Percentiles rank a stretch among this genome's conserved stretches.
phyloP scores from a whole-genome alignment of 1,284 basidiomycete genomes.

The Apiotrichum mycotoxinovorans region DNA sequence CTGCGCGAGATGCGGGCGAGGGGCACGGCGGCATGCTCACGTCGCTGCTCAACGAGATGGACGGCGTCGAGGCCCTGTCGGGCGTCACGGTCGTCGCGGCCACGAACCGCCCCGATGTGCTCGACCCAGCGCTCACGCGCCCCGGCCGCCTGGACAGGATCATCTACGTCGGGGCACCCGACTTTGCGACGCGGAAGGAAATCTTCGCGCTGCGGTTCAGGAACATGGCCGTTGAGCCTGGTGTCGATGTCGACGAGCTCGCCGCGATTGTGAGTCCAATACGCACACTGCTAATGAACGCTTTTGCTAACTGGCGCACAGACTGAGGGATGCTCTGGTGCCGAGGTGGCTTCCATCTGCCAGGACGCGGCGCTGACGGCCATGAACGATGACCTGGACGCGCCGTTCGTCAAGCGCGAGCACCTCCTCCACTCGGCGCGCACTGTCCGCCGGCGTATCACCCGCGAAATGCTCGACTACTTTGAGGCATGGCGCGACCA shows the following conservation, averaged over 20 bases:
- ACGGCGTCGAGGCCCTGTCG: conserved; percentile 88
- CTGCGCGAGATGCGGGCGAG: conserved; percentile 59
- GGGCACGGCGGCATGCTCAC: conserved; percentile 83
- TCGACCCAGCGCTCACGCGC: conserved; percentile 90
- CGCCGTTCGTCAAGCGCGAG: conserved; percentile 65
- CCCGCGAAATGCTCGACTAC: conserved; percentile 67
- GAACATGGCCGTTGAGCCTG: conserved; percentile 74
- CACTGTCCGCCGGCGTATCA: conserved; percentile 76
- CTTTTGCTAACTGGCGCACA: conserved; percentile 46
- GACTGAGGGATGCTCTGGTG: conserved; percentile 94
- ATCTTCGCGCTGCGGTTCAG: conserved; percentile 74
- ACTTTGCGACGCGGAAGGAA: conserved; percentile 70
- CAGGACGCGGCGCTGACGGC: conserved; percentile 92
- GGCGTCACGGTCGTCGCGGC: conserved; percentile 94
- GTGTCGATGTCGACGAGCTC: conserved; percentile 65
- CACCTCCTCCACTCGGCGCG: conserved; percentile 75
- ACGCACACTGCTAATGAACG: too few relatives aligned
- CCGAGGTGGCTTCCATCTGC: conserved; percentile 86
- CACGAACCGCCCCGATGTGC: conserved; percentile 89
- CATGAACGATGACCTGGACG: conserved; percentile 79
- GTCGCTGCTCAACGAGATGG: conserved; percentile 95
- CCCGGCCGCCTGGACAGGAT: conserved; percentile 95
- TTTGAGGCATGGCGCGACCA: conserved; percentile 62
- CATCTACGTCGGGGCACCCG: conserved; percentile 90
- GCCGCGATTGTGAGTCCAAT: conserved; percentile 64